Base-by-base conservation (phyloP, 2,329 filamentous ascomycete genomes). In the Zasmidium citrigriseum region DNA sequence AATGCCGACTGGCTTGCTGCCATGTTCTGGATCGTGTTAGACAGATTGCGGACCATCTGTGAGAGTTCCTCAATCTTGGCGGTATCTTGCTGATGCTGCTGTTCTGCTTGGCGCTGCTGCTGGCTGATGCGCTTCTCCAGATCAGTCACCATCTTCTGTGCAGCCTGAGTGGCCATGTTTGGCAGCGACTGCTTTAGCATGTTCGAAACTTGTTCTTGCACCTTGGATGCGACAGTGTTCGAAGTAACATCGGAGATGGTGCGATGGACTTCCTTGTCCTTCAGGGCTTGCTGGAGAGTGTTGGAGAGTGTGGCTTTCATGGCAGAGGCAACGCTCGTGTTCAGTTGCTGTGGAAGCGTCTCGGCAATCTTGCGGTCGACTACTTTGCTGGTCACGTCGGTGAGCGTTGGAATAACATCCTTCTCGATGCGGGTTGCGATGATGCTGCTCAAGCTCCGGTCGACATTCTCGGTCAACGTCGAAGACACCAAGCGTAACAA, bases 361-460 rank as follows among this genome's bases (percentile, higher is more conserved):
- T 84, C 82, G 56, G 85, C 83, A 22, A 98, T 80, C 70, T 90
- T 86, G 61, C 89, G 87, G 55, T 88, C 84, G 24, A 96, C 81
- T 3, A 88, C 83, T 61, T 86, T 84, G 46, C 85, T 82, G 14
- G 90, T 86, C 45, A 87, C 81, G 52, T 87, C 83, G 44, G 86
- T 83, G 57, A 98, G 79, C 27, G 87, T 81, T 11, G 95, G 93
- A 53, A 96, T 80, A 46, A 97, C 85, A 14, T 86, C 82, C 55
- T 86, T 82, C 61, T 90, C 84, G 64, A 96, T 90, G 72, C 89
- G 89, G 49, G 86, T 83, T 48, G 86, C 84, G 52, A 96, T 87
- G 65, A 96, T 90, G 60, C 86, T 87, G 60, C 86, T 82, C 38
- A 97, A 82, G 21, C 90, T 90, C 68, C 89, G 87, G 73, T 91